phyloP scores from a whole-genome alignment of 306 rosid genomes.

The Casuarina glauca region DNA sequence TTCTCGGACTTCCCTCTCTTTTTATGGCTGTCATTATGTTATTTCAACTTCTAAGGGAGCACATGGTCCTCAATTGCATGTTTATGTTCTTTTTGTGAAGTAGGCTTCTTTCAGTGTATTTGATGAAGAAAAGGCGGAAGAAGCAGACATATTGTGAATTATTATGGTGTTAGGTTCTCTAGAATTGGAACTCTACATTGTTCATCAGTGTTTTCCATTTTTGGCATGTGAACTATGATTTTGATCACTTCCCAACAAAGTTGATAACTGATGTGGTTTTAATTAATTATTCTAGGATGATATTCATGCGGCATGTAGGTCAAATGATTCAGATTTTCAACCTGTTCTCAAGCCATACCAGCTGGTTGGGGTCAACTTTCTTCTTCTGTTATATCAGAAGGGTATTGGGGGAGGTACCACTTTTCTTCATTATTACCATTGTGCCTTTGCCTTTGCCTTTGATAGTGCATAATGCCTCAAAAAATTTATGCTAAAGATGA shows the following conservation, averaged over 20 bases:
- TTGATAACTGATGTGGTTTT: conserved; percentile 5
- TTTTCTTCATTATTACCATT: conserved; percentile 16
- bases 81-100: background rate
- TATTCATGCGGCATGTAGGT: conserved; percentile 72
- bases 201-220: background rate
- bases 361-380: conserved; percentile 92
- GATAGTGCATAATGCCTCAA: background rate
- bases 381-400: conserved; percentile 82
- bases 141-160: background rate
- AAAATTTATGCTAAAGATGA: background rate
- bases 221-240: background rate
- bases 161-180: background rate
- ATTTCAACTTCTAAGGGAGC: background rate
- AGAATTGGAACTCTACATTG: background rate
- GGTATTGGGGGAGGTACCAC: conserved; percentile 86
- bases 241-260: background rate
- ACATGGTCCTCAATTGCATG: background rate
- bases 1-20: background rate
- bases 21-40: background rate
- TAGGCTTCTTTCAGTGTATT: background rate
- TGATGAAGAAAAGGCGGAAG: background rate
- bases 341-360: conserved; percentile 92
- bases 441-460: conserved; percentile 5
- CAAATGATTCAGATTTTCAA: conserved; percentile 78
- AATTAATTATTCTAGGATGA: conserved; percentile 58